Base-by-base conservation (phyloP, 2,329 filamentous ascomycete genomes). In the Fusarium nygamai region DNA sequence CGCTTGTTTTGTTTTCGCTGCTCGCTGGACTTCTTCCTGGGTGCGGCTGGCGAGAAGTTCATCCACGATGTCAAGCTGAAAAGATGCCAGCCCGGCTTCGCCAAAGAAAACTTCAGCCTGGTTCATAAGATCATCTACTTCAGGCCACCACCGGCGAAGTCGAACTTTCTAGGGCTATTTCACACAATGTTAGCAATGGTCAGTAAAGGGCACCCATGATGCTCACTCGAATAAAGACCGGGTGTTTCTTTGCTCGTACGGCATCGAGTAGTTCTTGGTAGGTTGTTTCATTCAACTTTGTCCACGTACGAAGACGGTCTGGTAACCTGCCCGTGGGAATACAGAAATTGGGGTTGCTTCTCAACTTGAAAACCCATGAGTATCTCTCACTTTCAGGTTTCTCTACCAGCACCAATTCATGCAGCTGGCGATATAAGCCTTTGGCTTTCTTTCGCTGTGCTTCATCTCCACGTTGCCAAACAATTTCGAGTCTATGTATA, bases 111-210 rank as follows among this genome's bases (percentile, higher is more conserved):
- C 29, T 13, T 67, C 54, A 8, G 62, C 31, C 14, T 72, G n/a
- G 9, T 68, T 50, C 14, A 69, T 66, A 3, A 78, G 36, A 22
- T 71, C 60, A 5, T 67, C 54, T 22, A 78, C 20, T 22, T 67
- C 38, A 9, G 65, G 50, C 77, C 77, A 78, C 63, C 70, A 62
- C 20, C 64, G 61, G 34, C 72, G 77, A 29, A 78, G 39, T 54
- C 66, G 67, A 70, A 78, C 68, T 57, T 78, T 80, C 74, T 61
- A 78, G 33, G 72, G 68, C 77, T 79, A 9, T 20, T 29, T 22
- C 17, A n/a, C n/a, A 41, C 29, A 31, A 13, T 22, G 24, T 76
- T 36, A 65, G 14, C n/a, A 27, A 20, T 46, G 50, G 20, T 34
- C 46, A 41, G 22, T 8, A 16, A 33, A n/a, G 19, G 29, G 16